A percentile compares a stretch with the other conserved stretches of the same genome.
These are phyloP conservation scores for Tremella fuciformis DNA, from an alignment of 768 basidiomycete species.

Conservation along the genomic window DNA sequence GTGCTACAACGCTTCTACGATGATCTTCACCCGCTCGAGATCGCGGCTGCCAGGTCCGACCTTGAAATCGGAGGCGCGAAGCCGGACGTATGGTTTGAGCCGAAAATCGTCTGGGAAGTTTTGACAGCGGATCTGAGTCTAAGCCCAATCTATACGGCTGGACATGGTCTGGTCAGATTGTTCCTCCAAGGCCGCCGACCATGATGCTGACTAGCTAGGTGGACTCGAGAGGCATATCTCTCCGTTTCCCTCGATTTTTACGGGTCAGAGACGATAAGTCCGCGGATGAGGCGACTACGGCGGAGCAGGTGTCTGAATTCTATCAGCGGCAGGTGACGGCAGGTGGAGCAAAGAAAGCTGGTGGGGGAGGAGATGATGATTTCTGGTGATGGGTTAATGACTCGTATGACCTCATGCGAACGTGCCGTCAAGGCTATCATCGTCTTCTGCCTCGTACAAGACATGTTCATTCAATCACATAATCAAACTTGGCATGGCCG, in stretches of 20 bases:
- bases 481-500: too few relatives aligned
- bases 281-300: constrained; percentile 84
- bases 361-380: constrained; percentile 56
- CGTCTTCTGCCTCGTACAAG: too few relatives aligned
- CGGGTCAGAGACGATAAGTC: constrained; percentile 88
- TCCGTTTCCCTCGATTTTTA: constrained; percentile 94
- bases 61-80: constrained; percentile 88
- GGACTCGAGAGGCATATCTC: constrained; percentile 86
- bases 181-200: background rate
- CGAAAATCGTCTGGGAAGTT: constrained; percentile 96
- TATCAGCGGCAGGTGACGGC: constrained; percentile 83
- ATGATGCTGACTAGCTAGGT: constrained; percentile 32
- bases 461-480: too few relatives aligned
- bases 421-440: too few relatives aligned
- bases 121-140: constrained; percentile 93
- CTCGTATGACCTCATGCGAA: background rate
- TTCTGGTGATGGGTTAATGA: constrained; percentile 44
- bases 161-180: constrained; percentile 42
- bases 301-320: constrained; percentile 79
- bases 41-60: constrained; percentile 63
- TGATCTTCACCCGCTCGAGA: constrained; percentile 64
- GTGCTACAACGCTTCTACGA: constrained; percentile 74
- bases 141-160: constrained; percentile 67
- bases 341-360: constrained; percentile 65
- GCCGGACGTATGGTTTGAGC: constrained; percentile 97